These are phyloP conservation scores for Oryza meyeriana DNA, from an alignment of 176 grass and related monocot species.

Conservation along the genomic window DNA sequence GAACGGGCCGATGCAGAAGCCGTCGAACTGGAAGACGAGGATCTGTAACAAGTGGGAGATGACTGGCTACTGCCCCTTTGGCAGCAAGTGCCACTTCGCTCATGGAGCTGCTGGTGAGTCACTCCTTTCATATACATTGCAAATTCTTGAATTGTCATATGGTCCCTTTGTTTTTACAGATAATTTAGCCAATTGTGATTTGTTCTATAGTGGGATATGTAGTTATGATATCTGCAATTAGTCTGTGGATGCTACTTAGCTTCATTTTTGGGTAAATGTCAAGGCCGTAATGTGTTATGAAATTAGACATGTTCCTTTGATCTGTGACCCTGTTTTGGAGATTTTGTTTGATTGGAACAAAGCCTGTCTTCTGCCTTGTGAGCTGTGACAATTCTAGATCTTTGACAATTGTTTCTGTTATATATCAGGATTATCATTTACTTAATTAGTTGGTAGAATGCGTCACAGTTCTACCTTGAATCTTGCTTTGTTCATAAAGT, in stretches of 20 bases:
- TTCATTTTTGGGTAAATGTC: background rate
- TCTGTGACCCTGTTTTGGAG: background rate
- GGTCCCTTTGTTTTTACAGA: background rate
- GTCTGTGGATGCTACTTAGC: background rate
- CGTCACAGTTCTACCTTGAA: background rate
- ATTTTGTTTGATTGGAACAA: background rate
- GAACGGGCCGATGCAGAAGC: conserved; percentile 52
- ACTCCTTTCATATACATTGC: background rate
- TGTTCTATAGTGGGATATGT: background rate
- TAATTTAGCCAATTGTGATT: background rate
- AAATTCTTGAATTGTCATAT: background rate
- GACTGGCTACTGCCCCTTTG: conserved; percentile 98
- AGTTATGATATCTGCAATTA: background rate
- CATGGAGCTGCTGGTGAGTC: conserved; percentile 84
- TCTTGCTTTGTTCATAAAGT: background rate
- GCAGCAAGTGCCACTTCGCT: conserved; percentile 96
- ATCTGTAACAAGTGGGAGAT: conserved; percentile 99
- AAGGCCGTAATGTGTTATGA: background rate
- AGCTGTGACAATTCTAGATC: background rate
- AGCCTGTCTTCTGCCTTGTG: background rate
- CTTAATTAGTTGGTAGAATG: background rate
- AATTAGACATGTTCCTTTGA: background rate
- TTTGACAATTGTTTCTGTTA: background rate
- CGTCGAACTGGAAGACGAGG: conserved; percentile 98
- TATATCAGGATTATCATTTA: background rate